Conservation (phyloP, 768 basidiomycete species). For the Podaxis mareebaensis region DNA sequence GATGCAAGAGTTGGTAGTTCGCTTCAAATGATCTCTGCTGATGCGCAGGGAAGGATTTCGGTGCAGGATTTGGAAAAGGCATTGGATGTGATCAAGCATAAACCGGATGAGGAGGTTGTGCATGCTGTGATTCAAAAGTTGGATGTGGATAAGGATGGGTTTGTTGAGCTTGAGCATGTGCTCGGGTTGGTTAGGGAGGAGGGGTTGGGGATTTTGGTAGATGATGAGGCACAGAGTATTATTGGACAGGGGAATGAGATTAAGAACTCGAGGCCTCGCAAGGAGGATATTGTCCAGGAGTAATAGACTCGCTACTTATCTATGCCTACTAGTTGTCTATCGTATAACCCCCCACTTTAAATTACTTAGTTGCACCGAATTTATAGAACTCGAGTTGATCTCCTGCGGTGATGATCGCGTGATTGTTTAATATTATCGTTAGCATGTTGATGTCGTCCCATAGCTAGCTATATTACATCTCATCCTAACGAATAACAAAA, state of each 20-base stretch:
- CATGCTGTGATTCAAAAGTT: conserved; percentile 88
- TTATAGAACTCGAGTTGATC: not conserved
- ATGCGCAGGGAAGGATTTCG: conserved; percentile 86
- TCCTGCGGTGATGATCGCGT: not conserved
- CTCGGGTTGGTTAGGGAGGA: conserved; percentile 86
- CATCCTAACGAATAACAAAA: conserved; percentile 5
- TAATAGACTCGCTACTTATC: conserved; percentile 25
- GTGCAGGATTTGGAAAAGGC: conserved; percentile 89
- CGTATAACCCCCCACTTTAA: not conserved
- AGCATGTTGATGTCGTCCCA: not conserved
- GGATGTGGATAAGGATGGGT: conserved; percentile 95
- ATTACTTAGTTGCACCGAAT: not conserved
- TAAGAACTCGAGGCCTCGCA: conserved; percentile 79
- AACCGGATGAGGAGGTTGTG: conserved; percentile 86
- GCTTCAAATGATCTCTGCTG: conserved; percentile 83
- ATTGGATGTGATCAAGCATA: conserved; percentile 90
- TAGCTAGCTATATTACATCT: conserved; percentile 10
- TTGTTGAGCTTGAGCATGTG: conserved; percentile 94
- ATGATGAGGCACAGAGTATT: conserved; percentile 81
- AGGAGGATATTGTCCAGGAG: conserved; percentile 94
- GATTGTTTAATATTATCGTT: not conserved
- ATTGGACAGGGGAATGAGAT: conserved; percentile 85
- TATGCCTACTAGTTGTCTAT: conserved; percentile 1
- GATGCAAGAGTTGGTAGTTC: conserved; percentile 85
- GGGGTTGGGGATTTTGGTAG: conserved; percentile 81